phyloP scores from a whole-genome alignment of 768 basidiomycete genomes.

The Leccinum fibrillosum region DNA sequence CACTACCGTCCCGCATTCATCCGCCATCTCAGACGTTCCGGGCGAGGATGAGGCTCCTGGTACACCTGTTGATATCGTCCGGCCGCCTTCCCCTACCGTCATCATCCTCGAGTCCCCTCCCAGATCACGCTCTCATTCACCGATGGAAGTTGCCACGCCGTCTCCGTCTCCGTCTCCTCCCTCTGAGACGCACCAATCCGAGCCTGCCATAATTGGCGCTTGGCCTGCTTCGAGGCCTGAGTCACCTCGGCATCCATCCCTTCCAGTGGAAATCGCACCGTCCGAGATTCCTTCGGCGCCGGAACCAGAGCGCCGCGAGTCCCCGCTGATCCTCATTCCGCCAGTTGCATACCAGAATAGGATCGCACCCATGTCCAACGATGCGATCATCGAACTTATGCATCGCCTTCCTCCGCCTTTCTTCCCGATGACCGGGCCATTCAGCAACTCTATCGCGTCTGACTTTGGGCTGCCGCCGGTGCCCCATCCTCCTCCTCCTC shows the following conservation, averaged over 20 bases:
- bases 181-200: slow-evolving; percentile 22
- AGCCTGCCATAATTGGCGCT: slow-evolving; percentile 41
- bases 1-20: slow-evolving; percentile 5
- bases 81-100: slow-evolving; percentile 18
- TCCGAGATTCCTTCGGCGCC: slow-evolving; percentile 5
- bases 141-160: slow-evolving; percentile 47
- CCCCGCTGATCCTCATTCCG: slow-evolving; percentile 3
- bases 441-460: slow-evolving; percentile 17
- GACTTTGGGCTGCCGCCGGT: slow-evolving; percentile 18
- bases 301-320: slow-evolving; percentile 2
- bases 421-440: slow-evolving; percentile 18
- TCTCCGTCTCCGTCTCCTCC: slow-evolving; percentile 32
- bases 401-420: slow-evolving; percentile 18
- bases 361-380: slow-evolving; percentile 11
- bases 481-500: slow-evolving; percentile 4
- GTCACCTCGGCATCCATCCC: slow-evolving; percentile 24
- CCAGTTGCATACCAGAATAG: slow-evolving; percentile 8
- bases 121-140: slow-evolving; percentile 41
- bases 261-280: slow-evolving; percentile 11
- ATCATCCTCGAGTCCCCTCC: slow-evolving; percentile 14
- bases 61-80: slow-evolving; percentile 7
- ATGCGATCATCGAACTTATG: slow-evolving; percentile 12
- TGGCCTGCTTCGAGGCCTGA: slow-evolving; percentile 40
- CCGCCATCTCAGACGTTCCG: slow-evolving; percentile 8
- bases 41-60: slow-evolving; percentile 8